These are phyloP conservation scores for Dothistroma septosporum DNA, from an alignment of 2,329 filamentous ascomycete species.

Conservation along the genomic window DNA sequence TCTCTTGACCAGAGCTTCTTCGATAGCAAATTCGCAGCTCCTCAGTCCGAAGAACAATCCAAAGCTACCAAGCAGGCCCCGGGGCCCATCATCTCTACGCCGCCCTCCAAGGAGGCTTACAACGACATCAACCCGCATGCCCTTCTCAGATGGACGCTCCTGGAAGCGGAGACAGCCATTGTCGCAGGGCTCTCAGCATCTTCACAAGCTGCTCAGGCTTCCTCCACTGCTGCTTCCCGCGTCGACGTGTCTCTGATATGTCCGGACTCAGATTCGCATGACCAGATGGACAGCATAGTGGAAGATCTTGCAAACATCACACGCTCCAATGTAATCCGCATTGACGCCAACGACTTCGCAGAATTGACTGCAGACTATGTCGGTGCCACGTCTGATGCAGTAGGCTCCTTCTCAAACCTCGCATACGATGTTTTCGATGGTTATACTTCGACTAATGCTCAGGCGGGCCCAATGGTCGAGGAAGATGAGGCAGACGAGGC, in stretches of 20 bases:
- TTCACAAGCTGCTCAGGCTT: constrained; percentile 10
- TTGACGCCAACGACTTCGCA: constrained; percentile 67
- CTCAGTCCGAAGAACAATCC: not conserved
- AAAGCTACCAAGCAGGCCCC: not conserved
- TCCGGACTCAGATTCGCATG: constrained; percentile 51
- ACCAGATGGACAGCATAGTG: constrained; percentile 56
- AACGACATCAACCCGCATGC: constrained; percentile 17
- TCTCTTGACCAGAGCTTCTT: constrained; percentile 21
- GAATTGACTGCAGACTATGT: constrained; percentile 66
- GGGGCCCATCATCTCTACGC: not conserved
- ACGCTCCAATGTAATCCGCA: constrained; percentile 61
- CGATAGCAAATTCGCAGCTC: constrained; percentile 16
- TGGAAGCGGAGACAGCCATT: constrained; percentile 29
- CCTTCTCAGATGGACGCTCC: constrained; percentile 20
- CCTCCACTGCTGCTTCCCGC: constrained; percentile 26
- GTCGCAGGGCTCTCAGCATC: constrained; percentile 24
- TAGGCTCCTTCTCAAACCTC: constrained; percentile 41
- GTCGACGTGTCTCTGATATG: constrained; percentile 45
- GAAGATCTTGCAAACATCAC: constrained; percentile 59
- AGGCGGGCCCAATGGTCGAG: constrained; percentile 10
- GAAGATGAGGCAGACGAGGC: constrained; percentile 42
- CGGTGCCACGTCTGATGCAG: constrained; percentile 52
- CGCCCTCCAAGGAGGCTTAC: constrained; percentile 11
- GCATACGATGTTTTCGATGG: constrained; percentile 54
- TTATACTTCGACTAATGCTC: constrained; percentile 30